A percentile compares a stretch with the other conserved stretches of the same genome.
Conservation (phyloP, 305 asterid species). For the Plantago rigida region DNA sequence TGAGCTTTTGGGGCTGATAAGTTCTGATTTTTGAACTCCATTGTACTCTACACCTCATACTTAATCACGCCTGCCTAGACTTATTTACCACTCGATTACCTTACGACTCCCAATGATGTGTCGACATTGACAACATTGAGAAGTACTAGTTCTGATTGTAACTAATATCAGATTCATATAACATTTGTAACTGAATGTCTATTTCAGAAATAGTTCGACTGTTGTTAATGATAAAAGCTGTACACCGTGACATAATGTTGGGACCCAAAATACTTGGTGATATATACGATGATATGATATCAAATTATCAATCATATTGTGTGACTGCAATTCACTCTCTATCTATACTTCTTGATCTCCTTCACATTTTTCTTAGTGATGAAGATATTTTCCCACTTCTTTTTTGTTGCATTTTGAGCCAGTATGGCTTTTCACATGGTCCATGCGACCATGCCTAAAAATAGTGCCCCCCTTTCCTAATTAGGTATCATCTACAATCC, state of each 20-base stretch:
- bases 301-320: background rate
- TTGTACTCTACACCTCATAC: no score
- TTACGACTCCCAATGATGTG: no score
- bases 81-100: no score
- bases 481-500: no score
- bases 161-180: background rate
- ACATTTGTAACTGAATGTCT: slow-evolving; percentile 3
- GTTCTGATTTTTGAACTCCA: no score
- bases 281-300: background rate
- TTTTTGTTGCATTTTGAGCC: background rate
- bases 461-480: no score
- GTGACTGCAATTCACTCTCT: background rate
- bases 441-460: no score
- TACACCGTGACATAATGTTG: background rate
- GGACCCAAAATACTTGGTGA: background rate
- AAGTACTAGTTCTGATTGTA: background rate
- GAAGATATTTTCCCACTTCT: background rate
- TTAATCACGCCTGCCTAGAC: no score
- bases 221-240: slow-evolving; percentile 12
- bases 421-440: background rate
- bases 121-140: no score
- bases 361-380: background rate
- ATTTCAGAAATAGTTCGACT: slow-evolving; percentile 3
- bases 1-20: no score
- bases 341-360: background rate